A percentile compares a stretch with the other conserved stretches of the same genome.
phyloP scores from a whole-genome alignment of 495 filamentous ascomycete genomes.

The Penicillium argentinense region DNA sequence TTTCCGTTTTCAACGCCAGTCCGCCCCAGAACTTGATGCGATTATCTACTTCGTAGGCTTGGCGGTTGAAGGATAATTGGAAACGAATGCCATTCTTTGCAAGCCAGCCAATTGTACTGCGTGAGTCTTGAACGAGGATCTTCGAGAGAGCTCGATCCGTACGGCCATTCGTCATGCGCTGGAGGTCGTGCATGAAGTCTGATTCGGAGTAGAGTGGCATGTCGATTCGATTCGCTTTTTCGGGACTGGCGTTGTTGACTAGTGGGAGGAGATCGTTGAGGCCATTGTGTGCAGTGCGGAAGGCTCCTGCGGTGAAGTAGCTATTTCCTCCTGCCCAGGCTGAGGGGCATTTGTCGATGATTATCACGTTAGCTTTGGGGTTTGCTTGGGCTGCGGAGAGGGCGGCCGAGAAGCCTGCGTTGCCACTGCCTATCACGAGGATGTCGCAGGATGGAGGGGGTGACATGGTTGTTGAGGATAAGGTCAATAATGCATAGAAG shows the following conservation, averaged over 20 bases:
- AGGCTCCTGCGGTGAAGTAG: constrained; percentile 57
- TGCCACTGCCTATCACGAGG: constrained; percentile 56
- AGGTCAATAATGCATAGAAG: neutral
- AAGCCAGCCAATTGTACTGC: constrained; percentile 54
- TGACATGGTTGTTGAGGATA: constrained; percentile 4
- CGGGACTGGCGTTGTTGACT: constrained; percentile 35
- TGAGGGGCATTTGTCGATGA: constrained; percentile 49
- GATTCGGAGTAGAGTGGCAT: constrained; percentile 37
- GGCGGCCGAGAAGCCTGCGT: constrained; percentile 60
- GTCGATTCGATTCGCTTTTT: constrained; percentile 9
- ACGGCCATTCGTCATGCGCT: constrained; percentile 48
- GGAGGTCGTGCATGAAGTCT: constrained; percentile 50
- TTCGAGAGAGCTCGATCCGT: constrained; percentile 43
- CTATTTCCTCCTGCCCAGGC: constrained; percentile 55
- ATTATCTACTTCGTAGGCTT: constrained; percentile 57
- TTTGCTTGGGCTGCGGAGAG: constrained; percentile 45
- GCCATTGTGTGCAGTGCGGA: constrained; percentile 45
- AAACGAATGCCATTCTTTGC: constrained; percentile 51
- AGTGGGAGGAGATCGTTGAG: constrained; percentile 45
- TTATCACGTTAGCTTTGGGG: constrained; percentile 29
- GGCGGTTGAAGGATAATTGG: constrained; percentile 59
- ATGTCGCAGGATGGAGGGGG: constrained; percentile 40
- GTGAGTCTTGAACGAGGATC: constrained; percentile 47
- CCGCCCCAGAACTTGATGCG: constrained; percentile 64
- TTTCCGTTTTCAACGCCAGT: constrained; percentile 52